Conservation (phyloP, 2,329 filamentous ascomycete species). For the Penicillium sp. region DNA sequence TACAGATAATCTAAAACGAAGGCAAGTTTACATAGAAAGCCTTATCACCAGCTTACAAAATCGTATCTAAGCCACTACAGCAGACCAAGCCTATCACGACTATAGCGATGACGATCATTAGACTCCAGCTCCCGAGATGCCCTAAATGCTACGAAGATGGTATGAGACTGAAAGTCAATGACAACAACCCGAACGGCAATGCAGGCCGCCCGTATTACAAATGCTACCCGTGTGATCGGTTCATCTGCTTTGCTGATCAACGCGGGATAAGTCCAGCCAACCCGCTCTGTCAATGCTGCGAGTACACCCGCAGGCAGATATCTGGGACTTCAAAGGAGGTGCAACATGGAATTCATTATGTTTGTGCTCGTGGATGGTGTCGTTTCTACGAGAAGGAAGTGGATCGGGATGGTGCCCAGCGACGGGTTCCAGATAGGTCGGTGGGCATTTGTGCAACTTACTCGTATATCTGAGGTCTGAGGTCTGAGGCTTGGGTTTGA, state of each 20-base stretch:
- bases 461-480: not conserved
- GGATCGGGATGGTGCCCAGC: not conserved
- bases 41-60: not conserved
- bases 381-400: not conserved
- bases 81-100: not conserved
- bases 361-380: conserved; percentile 8
- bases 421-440: not conserved
- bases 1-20: not conserved
- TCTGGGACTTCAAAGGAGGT: not conserved
- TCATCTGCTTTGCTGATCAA: conserved; percentile 8
- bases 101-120: not conserved
- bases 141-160: not conserved
- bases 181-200: not conserved
- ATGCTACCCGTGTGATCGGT: conserved; percentile 3
- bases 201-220: conserved; percentile 1
- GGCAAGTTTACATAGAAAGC: not conserved
- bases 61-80: not conserved
- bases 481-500: not conserved
- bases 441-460: not conserved
- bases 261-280: conserved; percentile 9
- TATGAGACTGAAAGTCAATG: not conserved
- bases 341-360: conserved; percentile 9
- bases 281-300: conserved; percentile 6
- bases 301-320: conserved; percentile 6
- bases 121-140: not conserved